Evolutionary conservation across 495 filamentous ascomycete genomes (phyloP).

Genomic region (Penicillium psychrofluorescens): DNA sequence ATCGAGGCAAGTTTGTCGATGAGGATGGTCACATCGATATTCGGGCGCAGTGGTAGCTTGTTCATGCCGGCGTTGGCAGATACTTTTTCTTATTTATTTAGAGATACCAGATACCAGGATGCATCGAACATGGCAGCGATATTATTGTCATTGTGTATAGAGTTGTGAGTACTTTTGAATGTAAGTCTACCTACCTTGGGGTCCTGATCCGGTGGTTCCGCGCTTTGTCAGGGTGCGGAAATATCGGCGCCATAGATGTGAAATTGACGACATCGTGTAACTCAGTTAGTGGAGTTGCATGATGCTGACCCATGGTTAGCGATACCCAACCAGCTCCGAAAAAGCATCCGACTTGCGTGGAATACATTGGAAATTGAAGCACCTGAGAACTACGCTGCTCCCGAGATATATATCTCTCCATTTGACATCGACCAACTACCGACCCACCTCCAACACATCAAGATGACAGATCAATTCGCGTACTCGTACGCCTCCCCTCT

Average conservation of each 20-base stretch:
- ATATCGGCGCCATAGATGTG: neutral
- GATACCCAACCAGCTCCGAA: no score
- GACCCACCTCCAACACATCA: neutral
- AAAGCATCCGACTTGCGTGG: no score
- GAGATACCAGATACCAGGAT: conserved; percentile 3
- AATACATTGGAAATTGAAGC: no score
- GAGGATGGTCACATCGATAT: conserved; percentile 52
- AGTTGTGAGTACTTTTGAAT: no score
- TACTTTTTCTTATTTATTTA: no score
- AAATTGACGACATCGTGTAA: conserved; percentile 1
- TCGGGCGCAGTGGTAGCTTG: conserved; percentile 37
- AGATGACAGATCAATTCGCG: conserved; percentile 32
- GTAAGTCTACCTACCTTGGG: no score
- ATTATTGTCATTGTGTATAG: no score
- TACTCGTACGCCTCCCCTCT: conserved; percentile 58
- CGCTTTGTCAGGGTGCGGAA: conserved; percentile 36
- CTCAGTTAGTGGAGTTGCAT: neutral
- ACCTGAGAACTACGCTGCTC: no score
- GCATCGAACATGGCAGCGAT: neutral
- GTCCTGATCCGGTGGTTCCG: conserved; percentile 9
- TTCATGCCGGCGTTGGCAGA: neutral
- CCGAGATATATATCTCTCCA: neutral
- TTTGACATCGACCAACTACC: neutral
- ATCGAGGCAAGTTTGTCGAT: conserved; percentile 72
- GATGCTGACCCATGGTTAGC: conserved; percentile 8